These are phyloP conservation scores for Xylaria grammica DNA, from an alignment of 495 filamentous ascomycete genomes.

Conservation along the genomic window DNA sequence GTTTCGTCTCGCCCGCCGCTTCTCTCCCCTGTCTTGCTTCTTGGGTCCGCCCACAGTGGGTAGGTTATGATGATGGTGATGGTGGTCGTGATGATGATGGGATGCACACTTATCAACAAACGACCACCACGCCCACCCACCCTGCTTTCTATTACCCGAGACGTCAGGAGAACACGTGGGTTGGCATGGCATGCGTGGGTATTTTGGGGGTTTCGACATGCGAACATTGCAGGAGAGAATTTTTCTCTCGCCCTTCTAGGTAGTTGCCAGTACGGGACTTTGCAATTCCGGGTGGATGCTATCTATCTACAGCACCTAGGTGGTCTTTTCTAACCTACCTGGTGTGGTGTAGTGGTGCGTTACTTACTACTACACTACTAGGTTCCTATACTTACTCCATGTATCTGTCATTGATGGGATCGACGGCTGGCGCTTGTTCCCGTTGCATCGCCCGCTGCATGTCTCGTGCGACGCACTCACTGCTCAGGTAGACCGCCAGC, in stretches of 20 bases:
- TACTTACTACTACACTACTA: too few relatives aligned
- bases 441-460: slow-evolving; percentile 4
- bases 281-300: background rate
- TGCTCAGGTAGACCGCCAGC: background rate
- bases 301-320: background rate
- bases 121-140: too few relatives aligned
- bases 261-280: slow-evolving; percentile 13
- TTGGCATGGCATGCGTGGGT: slow-evolving; percentile 1
- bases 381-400: too few relatives aligned
- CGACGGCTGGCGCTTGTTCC: background rate
- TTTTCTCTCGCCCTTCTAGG: background rate
- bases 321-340: too few relatives aligned
- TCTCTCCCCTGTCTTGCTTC: background rate
- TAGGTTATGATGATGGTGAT: too few relatives aligned
- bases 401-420: background rate
- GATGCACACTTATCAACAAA: too few relatives aligned
- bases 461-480: background rate
- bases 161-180: background rate
- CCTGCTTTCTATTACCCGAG: background rate
- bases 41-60: too few relatives aligned
- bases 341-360: too few relatives aligned
- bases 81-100: too few relatives aligned
- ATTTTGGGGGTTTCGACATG: background rate
- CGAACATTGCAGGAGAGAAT: slow-evolving; percentile 12
- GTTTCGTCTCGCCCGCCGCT: background rate